A percentile compares a stretch with the other conserved stretches of the same genome.
Evolutionary conservation across 768 basidiomycete species (phyloP).

Genomic region (Paxillus rubicundulus): DNA sequence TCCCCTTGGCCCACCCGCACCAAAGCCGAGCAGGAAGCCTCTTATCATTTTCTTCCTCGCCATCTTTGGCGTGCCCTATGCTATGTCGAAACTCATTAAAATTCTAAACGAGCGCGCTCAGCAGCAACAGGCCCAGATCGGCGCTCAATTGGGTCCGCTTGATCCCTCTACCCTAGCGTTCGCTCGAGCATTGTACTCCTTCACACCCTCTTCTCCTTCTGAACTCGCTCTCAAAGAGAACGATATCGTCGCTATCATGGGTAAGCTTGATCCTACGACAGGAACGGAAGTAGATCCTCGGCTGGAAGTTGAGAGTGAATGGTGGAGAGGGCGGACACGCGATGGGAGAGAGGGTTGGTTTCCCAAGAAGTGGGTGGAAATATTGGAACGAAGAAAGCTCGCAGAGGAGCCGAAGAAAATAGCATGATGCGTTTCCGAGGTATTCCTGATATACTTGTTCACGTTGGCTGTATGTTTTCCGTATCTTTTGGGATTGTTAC

Average conservation of each 20-base stretch:
- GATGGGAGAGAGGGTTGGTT: slow-evolving; percentile 96
- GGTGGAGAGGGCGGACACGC: slow-evolving; percentile 93
- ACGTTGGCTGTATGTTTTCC: not conserved
- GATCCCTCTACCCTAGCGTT: slow-evolving; percentile 84
- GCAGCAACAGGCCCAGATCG: slow-evolving; percentile 39
- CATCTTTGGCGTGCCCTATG: slow-evolving; percentile 88
- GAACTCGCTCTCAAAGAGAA: slow-evolving; percentile 84
- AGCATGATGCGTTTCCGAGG: slow-evolving; percentile 24
- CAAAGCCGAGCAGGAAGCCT: slow-evolving; percentile 83
- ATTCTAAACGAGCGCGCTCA: slow-evolving; percentile 66
- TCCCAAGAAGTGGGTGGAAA: slow-evolving; percentile 84
- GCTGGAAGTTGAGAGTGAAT: slow-evolving; percentile 62
- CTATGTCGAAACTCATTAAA: slow-evolving; percentile 87
- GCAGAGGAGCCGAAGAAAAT: slow-evolving; percentile 40
- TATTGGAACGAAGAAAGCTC: slow-evolving; percentile 49
- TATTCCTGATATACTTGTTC: not conserved
- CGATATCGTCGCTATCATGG: slow-evolving; percentile 91
- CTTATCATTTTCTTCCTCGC: slow-evolving; percentile 91
- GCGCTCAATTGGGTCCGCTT: slow-evolving; percentile 46
- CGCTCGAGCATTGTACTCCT: slow-evolving; percentile 77
- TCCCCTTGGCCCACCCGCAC: slow-evolving; percentile 37
- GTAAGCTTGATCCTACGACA: slow-evolving; percentile 68
- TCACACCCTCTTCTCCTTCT: slow-evolving; percentile 67
- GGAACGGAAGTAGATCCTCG: slow-evolving; percentile 68
- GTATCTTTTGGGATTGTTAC: not conserved